These are phyloP conservation scores for Silene noctiflora DNA, from an alignment of 179 eudicot species.

Conservation along the genomic window DNA sequence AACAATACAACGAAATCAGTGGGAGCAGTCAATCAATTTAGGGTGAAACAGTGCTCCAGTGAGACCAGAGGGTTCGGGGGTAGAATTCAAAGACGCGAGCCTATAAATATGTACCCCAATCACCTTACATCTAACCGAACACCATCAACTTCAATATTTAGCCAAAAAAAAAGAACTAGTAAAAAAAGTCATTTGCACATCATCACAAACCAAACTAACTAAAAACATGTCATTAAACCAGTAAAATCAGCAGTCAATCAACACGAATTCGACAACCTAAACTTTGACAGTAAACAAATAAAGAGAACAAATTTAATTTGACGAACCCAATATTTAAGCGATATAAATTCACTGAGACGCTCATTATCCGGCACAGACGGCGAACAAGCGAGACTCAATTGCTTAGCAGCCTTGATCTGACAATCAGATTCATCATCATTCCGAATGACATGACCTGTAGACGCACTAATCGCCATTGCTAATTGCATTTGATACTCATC, in stretches of 20 bases:
- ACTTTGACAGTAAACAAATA: not conserved
- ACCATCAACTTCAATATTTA: not conserved
- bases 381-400: constrained; percentile 66
- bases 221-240: not conserved
- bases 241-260: not conserved
- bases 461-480: constrained; percentile 86
- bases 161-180: not conserved
- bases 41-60: not conserved
- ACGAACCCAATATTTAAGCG: constrained; percentile 86
- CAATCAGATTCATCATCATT: constrained; percentile 61
- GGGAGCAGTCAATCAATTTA: not conserved
- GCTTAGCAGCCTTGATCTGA: constrained; percentile 88
- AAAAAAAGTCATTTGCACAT: not conserved
- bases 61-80: not conserved
- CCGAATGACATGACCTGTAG: constrained; percentile 42
- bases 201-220: not conserved
- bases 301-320: not conserved
- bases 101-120: not conserved
- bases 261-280: constrained; percentile 5
- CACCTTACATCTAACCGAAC: too few species aligned
- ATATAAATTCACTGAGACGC: constrained; percentile 57
- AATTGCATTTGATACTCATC: constrained; percentile 92
- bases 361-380: constrained; percentile 51
- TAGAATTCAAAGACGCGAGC: not conserved
- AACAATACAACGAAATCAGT: not conserved